Evolutionary conservation across 306 rosid genomes (phyloP), one percentile per base, ranked within the genome.

Genomic region (Cicer judaicum): DNA sequence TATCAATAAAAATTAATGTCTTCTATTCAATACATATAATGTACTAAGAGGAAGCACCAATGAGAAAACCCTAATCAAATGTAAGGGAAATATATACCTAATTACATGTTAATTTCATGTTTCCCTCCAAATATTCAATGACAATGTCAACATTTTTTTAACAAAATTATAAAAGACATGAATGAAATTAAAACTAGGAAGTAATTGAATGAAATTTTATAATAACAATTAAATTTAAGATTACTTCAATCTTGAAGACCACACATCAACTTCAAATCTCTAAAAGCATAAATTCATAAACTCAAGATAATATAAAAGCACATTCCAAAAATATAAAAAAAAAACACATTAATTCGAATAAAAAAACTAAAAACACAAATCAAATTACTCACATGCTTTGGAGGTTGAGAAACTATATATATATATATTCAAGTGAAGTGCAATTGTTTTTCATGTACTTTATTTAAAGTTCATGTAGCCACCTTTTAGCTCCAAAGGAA

Each of bases 231-330:
- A 84, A 48, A 69, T 64, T 48, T 77, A 84, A 63, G 66, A 75
- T n/a, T 88, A 93, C 98, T 77, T 86, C 48, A 46, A 72, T 87
- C 97, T 85, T 69, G 98, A 91, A 71, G 98, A 87, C 98, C 98
- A 93, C 46, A 91, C 54, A n/a, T 79, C 97, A 44, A 91, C 96
- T 84, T 93, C 97, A 85, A 93, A 91, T 10, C 74, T 83, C 84
- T 91, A 88, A 36, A 93, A 93, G 93, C 98, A 91, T 81, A 93
- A 93, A 48, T 82, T 75, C 48, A 91, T 82, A 78, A 93, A 93
- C 82, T 89, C 97, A 40, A 62, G 41, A 83, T 64, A 91, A 82
- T 52, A 89, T 41, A 11, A 18, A 71, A 40, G 62, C 16, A 78
- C 2, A 81, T 39, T 18, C 8, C 19, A 66, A 36, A 85, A 63